A percentile compares a stretch with the other conserved stretches of the same genome.
Conservation (phyloP, 2,329 filamentous ascomycete genomes). For the Penicillium sp. region DNA sequence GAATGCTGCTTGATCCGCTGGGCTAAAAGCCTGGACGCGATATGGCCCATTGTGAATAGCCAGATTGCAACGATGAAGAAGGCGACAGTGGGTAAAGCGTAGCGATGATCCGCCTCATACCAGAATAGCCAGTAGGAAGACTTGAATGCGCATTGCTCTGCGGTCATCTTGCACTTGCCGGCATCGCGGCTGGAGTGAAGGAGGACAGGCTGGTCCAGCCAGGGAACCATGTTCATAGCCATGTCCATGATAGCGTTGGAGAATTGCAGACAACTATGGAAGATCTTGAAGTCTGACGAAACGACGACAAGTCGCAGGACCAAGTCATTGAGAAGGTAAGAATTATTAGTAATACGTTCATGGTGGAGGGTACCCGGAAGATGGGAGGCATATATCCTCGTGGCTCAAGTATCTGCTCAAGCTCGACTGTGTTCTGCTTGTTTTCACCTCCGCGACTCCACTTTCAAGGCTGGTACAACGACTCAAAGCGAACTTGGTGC, state of each 20-base stretch:
- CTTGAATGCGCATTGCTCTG: slow-evolving; percentile 29
- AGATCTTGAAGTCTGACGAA: not conserved
- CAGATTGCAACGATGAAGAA: slow-evolving; percentile 53
- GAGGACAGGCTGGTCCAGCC: slow-evolving; percentile 27
- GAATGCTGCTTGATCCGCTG: slow-evolving; percentile 15
- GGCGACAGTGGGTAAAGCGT: slow-evolving; percentile 52
- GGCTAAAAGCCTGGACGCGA: slow-evolving; percentile 16
- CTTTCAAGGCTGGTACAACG: no score
- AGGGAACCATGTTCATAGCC: slow-evolving; percentile 22
- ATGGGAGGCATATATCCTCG: not conserved
- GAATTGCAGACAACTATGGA: not conserved
- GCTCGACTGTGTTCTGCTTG: not conserved
- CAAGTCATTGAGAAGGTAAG: not conserved
- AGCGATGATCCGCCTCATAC: slow-evolving; percentile 56
- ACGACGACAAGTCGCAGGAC: not conserved
- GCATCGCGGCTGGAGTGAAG: slow-evolving; percentile 25
- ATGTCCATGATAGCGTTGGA: not conserved
- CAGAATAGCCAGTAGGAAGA: slow-evolving; percentile 29
- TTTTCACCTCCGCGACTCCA: not conserved
- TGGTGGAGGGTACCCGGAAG: no score
- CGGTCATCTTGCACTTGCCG: slow-evolving; percentile 25
- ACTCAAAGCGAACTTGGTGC: not conserved
- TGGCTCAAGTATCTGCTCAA: not conserved
- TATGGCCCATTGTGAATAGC: slow-evolving; percentile 46
- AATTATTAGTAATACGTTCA: slow-evolving; percentile 14